A percentile compares a stretch with the other conserved stretches of the same genome.
These are phyloP conservation scores for Citrullus colocynthis DNA, from an alignment of 306 rosid genomes.

Conservation along the genomic window DNA sequence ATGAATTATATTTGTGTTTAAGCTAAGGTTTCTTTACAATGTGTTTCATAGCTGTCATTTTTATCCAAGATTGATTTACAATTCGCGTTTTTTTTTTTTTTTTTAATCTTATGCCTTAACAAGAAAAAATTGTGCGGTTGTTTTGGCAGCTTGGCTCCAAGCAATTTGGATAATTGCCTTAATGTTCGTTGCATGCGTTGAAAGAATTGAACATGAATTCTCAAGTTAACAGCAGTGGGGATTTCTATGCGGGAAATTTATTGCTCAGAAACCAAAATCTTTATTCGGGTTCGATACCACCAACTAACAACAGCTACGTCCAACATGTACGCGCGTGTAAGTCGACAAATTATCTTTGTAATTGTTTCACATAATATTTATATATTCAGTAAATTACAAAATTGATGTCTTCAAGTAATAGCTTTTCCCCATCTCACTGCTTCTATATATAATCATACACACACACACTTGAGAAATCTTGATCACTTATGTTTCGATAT, in stretches of 20 bases:
- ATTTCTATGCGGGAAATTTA: conserved; percentile 16
- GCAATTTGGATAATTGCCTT: background rate
- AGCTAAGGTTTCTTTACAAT: background rate
- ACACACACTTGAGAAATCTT: background rate
- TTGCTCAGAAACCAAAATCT: conserved; percentile 22
- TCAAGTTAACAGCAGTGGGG: conserved; percentile 17
- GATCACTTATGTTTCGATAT: background rate
- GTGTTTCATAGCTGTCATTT: background rate
- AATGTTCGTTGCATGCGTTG: background rate
- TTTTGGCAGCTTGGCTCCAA: background rate
- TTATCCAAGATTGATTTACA: background rate
- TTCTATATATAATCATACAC: background rate
- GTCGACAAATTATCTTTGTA: conserved; percentile 6
- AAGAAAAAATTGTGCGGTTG: background rate
- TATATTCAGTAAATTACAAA: background rate
- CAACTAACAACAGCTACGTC: conserved; percentile 15
- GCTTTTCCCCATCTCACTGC: background rate
- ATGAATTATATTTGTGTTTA: background rate
- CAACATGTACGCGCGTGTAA: conserved; percentile 37
- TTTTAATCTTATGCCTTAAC: background rate
- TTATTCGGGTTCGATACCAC: conserved; percentile 23
- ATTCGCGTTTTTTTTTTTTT: background rate
- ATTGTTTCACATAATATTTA: background rate
- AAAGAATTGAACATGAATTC: conserved; percentile 14
- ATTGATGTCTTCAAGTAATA: background rate